Evolutionary conservation across 352 stramenopile species (phyloP).

Genomic region (Phytophthora macrochlamydospora): DNA sequence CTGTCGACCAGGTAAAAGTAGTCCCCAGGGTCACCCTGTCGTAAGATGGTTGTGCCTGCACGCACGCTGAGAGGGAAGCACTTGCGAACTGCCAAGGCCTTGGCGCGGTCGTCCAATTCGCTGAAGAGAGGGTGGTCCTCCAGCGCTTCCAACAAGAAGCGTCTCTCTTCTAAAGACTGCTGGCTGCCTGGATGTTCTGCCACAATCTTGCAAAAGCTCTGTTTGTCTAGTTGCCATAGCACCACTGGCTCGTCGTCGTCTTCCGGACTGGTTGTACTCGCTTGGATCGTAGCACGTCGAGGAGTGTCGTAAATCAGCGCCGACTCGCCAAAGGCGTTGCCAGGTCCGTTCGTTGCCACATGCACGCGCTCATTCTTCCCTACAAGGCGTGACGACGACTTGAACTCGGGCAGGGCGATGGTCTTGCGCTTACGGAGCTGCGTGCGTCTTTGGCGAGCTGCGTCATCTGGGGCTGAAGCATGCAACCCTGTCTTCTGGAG

Average conservation of each 20-base stretch:
- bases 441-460: constrained; percentile 18
- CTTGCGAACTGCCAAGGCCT: constrained; percentile 82
- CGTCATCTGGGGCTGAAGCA: constrained; percentile 20
- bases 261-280: constrained; percentile 15
- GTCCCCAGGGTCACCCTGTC: constrained; percentile 80
- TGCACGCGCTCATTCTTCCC: constrained; percentile 72
- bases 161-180: constrained; percentile 77
- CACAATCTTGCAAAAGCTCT: constrained; percentile 61
- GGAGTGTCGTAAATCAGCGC: constrained; percentile 87
- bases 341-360: constrained; percentile 81
- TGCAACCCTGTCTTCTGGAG: constrained; percentile 42
- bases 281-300: constrained; percentile 70
- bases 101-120: constrained; percentile 73
- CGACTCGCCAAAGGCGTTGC: constrained; percentile 83
- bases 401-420: constrained; percentile 71
- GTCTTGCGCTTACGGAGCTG: constrained; percentile 71
- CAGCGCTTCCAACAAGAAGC: constrained; percentile 73
- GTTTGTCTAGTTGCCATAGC: constrained; percentile 81
- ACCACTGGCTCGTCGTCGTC: constrained; percentile 46
- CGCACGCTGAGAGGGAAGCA: constrained; percentile 78
- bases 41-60: constrained; percentile 66
- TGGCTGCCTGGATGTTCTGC: constrained; percentile 68
- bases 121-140: constrained; percentile 79
- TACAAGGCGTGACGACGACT: constrained; percentile 61
- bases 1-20: constrained; percentile 89